Conservation (phyloP, 352 stramenopile species). For the Blastocystis sp. region DNA sequence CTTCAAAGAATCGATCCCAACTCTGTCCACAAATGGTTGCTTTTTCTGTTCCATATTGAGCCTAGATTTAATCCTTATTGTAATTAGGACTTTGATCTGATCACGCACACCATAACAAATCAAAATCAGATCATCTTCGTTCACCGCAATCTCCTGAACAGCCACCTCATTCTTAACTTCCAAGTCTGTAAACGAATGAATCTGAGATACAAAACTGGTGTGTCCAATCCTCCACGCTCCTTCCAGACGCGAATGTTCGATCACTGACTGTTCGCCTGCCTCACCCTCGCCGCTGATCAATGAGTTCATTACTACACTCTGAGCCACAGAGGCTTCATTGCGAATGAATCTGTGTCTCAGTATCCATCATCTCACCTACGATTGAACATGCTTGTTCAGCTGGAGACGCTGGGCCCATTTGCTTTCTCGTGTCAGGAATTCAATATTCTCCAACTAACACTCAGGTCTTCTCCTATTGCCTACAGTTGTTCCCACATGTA, state of each 20-base stretch:
- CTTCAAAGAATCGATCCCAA: conserved; percentile 62
- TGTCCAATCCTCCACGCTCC: conserved; percentile 33
- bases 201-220: conserved; percentile 32
- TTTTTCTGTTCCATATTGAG: neutral
- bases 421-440: conserved; percentile 7
- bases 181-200: conserved; percentile 43
- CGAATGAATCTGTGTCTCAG: conserved; percentile 12
- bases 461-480: neutral
- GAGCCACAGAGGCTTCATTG: neutral
- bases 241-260: conserved; percentile 32
- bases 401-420: neutral
- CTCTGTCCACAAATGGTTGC: conserved; percentile 55
- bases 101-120: conserved; percentile 56
- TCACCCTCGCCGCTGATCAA: conserved; percentile 18
- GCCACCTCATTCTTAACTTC: conserved; percentile 20
- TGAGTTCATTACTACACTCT: conserved; percentile 62
- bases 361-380: neutral
- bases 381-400: conserved; percentile 35
- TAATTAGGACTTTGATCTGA: conserved; percentile 4
- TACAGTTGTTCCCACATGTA: conserved; percentile 63
- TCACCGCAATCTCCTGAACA: conserved; percentile 49
- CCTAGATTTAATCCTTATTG: neutral
- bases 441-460: conserved; percentile 44
- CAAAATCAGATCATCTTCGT: neutral
- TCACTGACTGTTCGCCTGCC: neutral